These are phyloP conservation scores for Zelopaecilomyces penicillatus DNA, from an alignment of 2,329 filamentous ascomycete species.

Conservation along the genomic window DNA sequence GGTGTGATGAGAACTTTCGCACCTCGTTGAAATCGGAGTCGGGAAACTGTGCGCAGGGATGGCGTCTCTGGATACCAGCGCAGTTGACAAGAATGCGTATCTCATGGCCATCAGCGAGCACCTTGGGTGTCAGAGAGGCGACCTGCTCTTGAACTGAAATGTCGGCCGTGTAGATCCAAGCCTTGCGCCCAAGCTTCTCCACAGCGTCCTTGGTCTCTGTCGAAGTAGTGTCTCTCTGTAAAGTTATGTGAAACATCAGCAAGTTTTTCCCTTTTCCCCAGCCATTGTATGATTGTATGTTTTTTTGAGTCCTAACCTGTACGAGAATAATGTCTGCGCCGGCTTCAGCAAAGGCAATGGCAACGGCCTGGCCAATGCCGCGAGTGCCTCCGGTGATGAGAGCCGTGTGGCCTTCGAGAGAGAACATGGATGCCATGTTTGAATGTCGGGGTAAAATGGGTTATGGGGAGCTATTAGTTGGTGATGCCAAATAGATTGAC, in stretches of 20 bases:
- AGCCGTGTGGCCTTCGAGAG: constrained; percentile 47
- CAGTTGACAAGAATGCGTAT: constrained; percentile 79
- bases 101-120: constrained; percentile 54
- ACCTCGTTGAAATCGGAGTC: constrained; percentile 67
- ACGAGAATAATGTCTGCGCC: constrained; percentile 49
- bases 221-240: constrained; percentile 32
- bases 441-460: not conserved
- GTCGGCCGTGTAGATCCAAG: constrained; percentile 61
- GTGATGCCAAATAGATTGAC: too few relatives aligned
- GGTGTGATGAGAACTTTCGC: constrained; percentile 1
- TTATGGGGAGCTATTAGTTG: too few relatives aligned
- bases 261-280: not conserved
- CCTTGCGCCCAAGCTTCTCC: constrained; percentile 57
- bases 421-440: constrained; percentile 38
- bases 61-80: constrained; percentile 75
- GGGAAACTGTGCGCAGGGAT: constrained; percentile 68
- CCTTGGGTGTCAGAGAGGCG: constrained; percentile 46
- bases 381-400: constrained; percentile 49
- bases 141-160: constrained; percentile 55
- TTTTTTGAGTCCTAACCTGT: constrained; percentile 29
- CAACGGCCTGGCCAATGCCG: constrained; percentile 50
- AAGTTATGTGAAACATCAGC: not conserved
- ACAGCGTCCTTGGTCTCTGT: constrained; percentile 52
- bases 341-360: constrained; percentile 49
- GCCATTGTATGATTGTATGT: not conserved